Base-by-base conservation (phyloP, 495 filamentous ascomycete species). In the Aspergillus sclerotioniger region DNA sequence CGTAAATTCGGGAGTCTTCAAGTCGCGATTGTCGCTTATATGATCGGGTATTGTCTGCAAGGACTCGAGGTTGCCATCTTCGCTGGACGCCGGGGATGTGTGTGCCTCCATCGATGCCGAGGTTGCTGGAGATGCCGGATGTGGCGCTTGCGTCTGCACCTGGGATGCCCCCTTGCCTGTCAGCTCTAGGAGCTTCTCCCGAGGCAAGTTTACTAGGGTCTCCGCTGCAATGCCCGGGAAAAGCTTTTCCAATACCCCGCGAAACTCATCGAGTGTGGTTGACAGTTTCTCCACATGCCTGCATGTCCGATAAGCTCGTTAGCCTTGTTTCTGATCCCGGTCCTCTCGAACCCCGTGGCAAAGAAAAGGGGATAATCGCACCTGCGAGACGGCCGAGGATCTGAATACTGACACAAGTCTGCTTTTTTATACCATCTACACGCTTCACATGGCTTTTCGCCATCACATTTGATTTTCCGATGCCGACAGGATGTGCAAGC, bases 151-250 rank as follows among this genome's bases (percentile, higher is more conserved):
- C 31, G 21, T 46, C 19, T 57, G 69, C 44, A 39, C 52, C 35
- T 49, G 66, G 16, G n/a, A 44, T 44, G 35, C 41, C 3, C 43
- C 48, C 44, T 60, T 65, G 29, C 44, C 53, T 21, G 63, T 67
- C 17, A 83, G 62, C 54, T 80, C 75, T 25, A 84, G 62, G 25
- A 84, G 71, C 53, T 78, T 79, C 58, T 83, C 78, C 15, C 80
- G 68, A 0, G 79, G 63, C 49, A 84, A 51, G 49, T 76, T 70
- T 9, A 69, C 56, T 6, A 84, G 58, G 10, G 71, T 64, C 10
- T 80, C 76, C 0, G 75, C 73, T 6, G 68, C 39, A 13, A 67
- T 43, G 31, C 66, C 62, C 9, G 75, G 75, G 54, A 78, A 77
- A 8, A 78, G 56, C 46, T 65, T 76, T 19, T 70, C 65, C 8